Evolutionary conservation across 257 asterid genomes (phyloP).

Genomic region (Solanum arcanum): DNA sequence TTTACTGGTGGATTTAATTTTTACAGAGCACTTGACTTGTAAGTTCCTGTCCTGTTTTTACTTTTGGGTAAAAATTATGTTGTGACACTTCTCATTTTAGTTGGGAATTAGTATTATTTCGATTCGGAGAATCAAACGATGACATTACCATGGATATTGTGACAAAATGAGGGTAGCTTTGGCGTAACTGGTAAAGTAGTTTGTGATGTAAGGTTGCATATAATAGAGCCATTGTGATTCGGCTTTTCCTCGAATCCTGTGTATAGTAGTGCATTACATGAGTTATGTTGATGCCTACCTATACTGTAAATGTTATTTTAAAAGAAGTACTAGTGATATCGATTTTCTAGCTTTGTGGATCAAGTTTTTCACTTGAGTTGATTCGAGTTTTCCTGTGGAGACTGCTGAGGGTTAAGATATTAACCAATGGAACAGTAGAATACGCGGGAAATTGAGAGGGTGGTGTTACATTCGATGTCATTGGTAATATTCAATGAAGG

Average conservation of each 20-base stretch:
- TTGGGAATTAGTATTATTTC: neutral
- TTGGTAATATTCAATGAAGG: no score
- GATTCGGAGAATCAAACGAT: neutral
- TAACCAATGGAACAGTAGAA: no score
- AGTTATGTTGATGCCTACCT: neutral
- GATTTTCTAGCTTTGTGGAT: no score
- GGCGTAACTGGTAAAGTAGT: neutral
- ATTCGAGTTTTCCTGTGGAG: no score
- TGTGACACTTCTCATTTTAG: neutral
- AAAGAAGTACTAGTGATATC: neutral
- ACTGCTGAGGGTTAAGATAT: no score
- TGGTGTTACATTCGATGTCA: neutral
- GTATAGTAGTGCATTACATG: neutral
- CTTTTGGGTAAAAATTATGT: neutral
- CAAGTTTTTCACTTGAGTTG: no score
- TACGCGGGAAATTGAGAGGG: no score
- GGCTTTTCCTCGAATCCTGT: neutral
- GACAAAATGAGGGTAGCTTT: neutral
- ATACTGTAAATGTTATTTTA: neutral
- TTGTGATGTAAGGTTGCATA: neutral
- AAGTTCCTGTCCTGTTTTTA: neutral
- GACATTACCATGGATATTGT: neutral
- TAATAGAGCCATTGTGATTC: neutral
- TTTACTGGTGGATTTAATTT: conserved; percentile 19
- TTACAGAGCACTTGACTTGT: conserved; percentile 21